Evolutionary conservation across 352 stramenopile genomes (phyloP), one percentile per base, ranked within the genome.

Genomic region (Pythium angustatum): DNA sequence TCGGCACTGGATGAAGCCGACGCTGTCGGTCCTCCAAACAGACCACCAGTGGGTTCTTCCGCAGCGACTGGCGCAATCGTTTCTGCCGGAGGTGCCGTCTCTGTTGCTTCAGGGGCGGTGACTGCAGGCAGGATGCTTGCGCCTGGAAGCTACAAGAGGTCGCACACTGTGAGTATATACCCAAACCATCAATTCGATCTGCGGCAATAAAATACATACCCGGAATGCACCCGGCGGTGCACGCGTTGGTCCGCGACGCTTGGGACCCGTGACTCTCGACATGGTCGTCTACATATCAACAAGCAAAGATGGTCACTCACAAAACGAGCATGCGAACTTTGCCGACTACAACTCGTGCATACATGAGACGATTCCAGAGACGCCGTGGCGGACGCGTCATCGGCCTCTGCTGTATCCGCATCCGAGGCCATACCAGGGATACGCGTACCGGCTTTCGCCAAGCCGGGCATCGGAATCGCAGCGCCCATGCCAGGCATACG

Each of bases 401-500:
- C 54, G 7, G 62, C 48, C 2, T 71, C 40, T 2, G 47, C 24
- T 28, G 50, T 72, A 24, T 76, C 53, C 10, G 45, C 64, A 10
- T 58, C 50, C 4, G 62, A 24, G 14, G 72, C 72, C 82, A 91
- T 90, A 26, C 86, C 83, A 30, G 86, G 86, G 30, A 93, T 72
- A 45, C 84, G 68, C 15, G 82, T 85, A 17, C 81, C 83, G 0
- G 77, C 69, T 51, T 92, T 91, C 12, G 83, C 78, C 14, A 95
- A 64, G 10, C 87, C 87, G 17, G 86, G 84, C 87, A 95, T 95
- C 0, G 87, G 87, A 62, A 95, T 86, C 8, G 83, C 87, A 5
- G 82, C 83, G 0, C 83, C 84, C 81, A 95, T 91, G 11, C 84
- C 87, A 3, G 87, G 87, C 80, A 95, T 91, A 3, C 81, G 69